Conservation (phyloP, 2,329 filamentous ascomycete species). For the Lachnellula willkommii region DNA sequence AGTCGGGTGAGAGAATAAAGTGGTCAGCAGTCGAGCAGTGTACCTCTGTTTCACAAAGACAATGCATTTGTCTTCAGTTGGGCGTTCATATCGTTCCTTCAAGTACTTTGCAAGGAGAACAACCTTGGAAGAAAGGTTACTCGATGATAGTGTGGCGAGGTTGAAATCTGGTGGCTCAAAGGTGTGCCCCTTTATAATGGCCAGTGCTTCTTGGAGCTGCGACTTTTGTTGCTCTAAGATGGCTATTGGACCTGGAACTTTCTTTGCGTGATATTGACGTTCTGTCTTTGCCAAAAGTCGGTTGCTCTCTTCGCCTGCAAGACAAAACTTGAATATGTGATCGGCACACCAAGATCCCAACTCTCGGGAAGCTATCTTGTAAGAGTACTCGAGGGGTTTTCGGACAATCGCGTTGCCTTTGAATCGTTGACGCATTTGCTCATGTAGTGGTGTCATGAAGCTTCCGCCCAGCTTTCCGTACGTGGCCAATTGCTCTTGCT, state of each 20-base stretch:
- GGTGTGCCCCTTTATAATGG: slow-evolving; percentile 48
- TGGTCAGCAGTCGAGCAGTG: slow-evolving; percentile 67
- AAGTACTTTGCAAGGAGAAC: slow-evolving; percentile 57
- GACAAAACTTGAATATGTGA: slow-evolving; percentile 66
- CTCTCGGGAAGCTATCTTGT: slow-evolving; percentile 50
- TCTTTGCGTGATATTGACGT: slow-evolving; percentile 32
- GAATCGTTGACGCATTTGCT: slow-evolving; percentile 48
- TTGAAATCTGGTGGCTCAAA: slow-evolving; percentile 37
- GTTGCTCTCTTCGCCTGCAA: slow-evolving; percentile 56
- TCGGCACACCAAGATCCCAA: slow-evolving; percentile 85
- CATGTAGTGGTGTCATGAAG: slow-evolving; percentile 61
- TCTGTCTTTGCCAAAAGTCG: slow-evolving; percentile 56
- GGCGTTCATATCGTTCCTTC: slow-evolving; percentile 53
- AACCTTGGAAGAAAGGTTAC: slow-evolving; percentile 67
- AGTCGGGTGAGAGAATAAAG: slow-evolving; percentile 54
- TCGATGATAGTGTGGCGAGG: slow-evolving; percentile 5
- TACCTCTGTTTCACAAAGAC: slow-evolving; percentile 78
- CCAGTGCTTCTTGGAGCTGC: slow-evolving; percentile 53
- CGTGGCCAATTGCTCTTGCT: slow-evolving; percentile 53
- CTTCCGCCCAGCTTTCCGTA: slow-evolving; percentile 43
- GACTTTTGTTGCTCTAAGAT: slow-evolving; percentile 48
- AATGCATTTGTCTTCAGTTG: slow-evolving; percentile 65
- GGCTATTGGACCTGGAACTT: slow-evolving; percentile 27
- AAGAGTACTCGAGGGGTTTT: slow-evolving; percentile 45
- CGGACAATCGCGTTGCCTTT: slow-evolving; percentile 39